These are phyloP conservation scores for Yarrowia osloensis DNA, from an alignment of 805 yeast species.

Conservation along the genomic window DNA sequence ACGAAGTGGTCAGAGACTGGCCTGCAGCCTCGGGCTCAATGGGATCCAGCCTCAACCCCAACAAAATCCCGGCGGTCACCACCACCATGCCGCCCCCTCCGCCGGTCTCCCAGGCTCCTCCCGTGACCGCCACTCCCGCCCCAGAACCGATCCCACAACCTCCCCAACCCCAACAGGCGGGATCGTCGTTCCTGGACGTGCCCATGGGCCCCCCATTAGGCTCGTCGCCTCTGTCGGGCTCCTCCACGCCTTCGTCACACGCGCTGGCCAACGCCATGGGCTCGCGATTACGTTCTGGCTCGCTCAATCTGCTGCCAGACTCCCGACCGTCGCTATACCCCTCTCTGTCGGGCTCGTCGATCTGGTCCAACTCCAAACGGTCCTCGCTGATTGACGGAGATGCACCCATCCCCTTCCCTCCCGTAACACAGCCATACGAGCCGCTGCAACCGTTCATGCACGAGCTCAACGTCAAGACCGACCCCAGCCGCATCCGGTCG, in stretches of 20 bases:
- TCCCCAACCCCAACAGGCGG: background rate
- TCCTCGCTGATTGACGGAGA: slow-evolving; percentile 28
- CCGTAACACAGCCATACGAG: slow-evolving; percentile 35
- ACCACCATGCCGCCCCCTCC: slow-evolving; percentile 28
- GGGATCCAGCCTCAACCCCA: slow-evolving; percentile 13
- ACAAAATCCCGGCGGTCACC: slow-evolving; percentile 39
- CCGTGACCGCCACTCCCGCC: slow-evolving; percentile 2
- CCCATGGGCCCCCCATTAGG: slow-evolving; percentile 29
- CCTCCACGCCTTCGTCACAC: slow-evolving; percentile 14
- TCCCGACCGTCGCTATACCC: slow-evolving; percentile 34
- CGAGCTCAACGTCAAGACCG: slow-evolving; percentile 42
- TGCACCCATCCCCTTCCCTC: slow-evolving; percentile 36
- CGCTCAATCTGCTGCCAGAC: slow-evolving; percentile 38
- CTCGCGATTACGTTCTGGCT: slow-evolving; percentile 38
- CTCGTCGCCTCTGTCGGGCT: slow-evolving; percentile 31
- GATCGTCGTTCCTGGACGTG: slow-evolving; percentile 10
- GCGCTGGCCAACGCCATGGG: slow-evolving; percentile 21
- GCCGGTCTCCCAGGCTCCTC: slow-evolving; percentile 14
- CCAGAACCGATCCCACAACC: slow-evolving; percentile 4
- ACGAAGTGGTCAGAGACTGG: slow-evolving; percentile 29
- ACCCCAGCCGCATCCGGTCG: slow-evolving; percentile 40
- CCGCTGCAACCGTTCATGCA: slow-evolving; percentile 40
- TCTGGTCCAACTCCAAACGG: slow-evolving; percentile 36
- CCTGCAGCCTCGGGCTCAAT: background rate
- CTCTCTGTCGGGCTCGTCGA: slow-evolving; percentile 39